Evolutionary conservation across 768 basidiomycete genomes (phyloP).

Genomic region (Mycena indigotica): DNA sequence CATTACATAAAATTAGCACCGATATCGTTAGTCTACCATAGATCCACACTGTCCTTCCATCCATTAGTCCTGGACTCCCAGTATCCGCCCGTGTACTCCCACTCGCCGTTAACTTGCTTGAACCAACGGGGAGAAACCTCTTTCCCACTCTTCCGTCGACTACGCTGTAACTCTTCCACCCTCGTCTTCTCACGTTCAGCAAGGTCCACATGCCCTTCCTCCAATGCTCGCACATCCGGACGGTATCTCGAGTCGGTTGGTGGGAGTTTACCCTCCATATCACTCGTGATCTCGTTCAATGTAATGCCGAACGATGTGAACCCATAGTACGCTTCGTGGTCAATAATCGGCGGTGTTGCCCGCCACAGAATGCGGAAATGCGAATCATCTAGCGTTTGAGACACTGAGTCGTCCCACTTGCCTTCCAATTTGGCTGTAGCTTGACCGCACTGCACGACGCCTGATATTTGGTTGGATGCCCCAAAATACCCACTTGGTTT

Average conservation of each 20-base stretch:
- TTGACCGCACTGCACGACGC: slow-evolving; percentile 58
- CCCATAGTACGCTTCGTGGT: slow-evolving; percentile 74
- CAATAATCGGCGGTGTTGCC: slow-evolving; percentile 69
- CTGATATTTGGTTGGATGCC: slow-evolving; percentile 70
- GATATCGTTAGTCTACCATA: slow-evolving; percentile 53
- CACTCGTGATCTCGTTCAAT: slow-evolving; percentile 76
- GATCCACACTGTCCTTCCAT: slow-evolving; percentile 57
- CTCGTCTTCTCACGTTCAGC: slow-evolving; percentile 75
- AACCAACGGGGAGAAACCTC: slow-evolving; percentile 78
- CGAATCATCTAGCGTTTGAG: slow-evolving; percentile 65
- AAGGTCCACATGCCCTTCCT: slow-evolving; percentile 68
- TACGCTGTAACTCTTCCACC: slow-evolving; percentile 77
- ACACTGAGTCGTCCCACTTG: slow-evolving; percentile 85
- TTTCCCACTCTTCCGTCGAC: slow-evolving; percentile 60
- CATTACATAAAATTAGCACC: too few relatives aligned
- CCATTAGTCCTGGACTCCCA: slow-evolving; percentile 74
- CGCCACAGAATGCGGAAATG: slow-evolving; percentile 81
- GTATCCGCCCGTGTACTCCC: slow-evolving; percentile 78
- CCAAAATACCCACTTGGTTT: slow-evolving; percentile 87
- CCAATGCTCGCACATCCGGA: slow-evolving; percentile 81
- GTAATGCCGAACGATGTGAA: slow-evolving; percentile 81
- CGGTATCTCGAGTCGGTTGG: slow-evolving; percentile 82
- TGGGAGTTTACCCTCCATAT: slow-evolving; percentile 65
- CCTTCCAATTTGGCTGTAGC: slow-evolving; percentile 72
- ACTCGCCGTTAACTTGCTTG: slow-evolving; percentile 66